These are phyloP conservation scores for Mucor piriformis DNA, from an alignment of 371 early-diverging fungal genomes.

Conservation along the genomic window DNA sequence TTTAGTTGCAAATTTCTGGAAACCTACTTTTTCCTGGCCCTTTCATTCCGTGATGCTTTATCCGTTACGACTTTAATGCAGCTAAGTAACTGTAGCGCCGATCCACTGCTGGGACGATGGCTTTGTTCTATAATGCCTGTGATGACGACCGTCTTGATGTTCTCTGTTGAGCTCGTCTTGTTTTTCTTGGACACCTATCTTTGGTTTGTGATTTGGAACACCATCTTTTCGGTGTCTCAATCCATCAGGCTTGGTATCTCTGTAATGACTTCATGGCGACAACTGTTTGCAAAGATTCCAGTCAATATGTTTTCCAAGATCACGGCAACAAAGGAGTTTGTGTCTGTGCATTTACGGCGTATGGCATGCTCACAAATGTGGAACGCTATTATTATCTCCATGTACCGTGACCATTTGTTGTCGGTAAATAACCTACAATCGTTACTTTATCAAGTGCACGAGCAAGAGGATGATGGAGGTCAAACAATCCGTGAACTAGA, in stretches of 20 bases:
- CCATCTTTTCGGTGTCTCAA: constrained; percentile 77
- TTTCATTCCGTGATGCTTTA: constrained; percentile 81
- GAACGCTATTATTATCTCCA: constrained; percentile 86
- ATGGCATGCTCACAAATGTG: constrained; percentile 84
- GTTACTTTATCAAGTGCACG: constrained; percentile 76
- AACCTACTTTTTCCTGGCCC: constrained; percentile 81
- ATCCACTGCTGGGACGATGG: constrained; percentile 47
- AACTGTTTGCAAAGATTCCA: constrained; percentile 78
- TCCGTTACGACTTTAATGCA: constrained; percentile 58
- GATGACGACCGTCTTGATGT: constrained; percentile 73
- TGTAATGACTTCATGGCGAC: constrained; percentile 85
- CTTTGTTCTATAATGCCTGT: constrained; percentile 67
- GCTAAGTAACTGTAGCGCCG: constrained; percentile 58
- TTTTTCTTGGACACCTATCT: constrained; percentile 91
- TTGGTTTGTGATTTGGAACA: constrained; percentile 90
- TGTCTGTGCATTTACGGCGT: constrained; percentile 69
- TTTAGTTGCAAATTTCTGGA: constrained; percentile 81
- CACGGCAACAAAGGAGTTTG: constrained; percentile 68
- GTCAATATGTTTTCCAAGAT: constrained; percentile 79
- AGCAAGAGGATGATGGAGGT: constrained; percentile 30
- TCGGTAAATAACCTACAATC: constrained; percentile 77
- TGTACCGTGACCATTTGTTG: constrained; percentile 85
- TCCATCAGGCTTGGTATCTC: constrained; percentile 83
- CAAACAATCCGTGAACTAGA: constrained; percentile 55
- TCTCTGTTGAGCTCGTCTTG: constrained; percentile 72